Base-by-base conservation (phyloP, 148 eudicot species). In the Selenicereus undatus region DNA sequence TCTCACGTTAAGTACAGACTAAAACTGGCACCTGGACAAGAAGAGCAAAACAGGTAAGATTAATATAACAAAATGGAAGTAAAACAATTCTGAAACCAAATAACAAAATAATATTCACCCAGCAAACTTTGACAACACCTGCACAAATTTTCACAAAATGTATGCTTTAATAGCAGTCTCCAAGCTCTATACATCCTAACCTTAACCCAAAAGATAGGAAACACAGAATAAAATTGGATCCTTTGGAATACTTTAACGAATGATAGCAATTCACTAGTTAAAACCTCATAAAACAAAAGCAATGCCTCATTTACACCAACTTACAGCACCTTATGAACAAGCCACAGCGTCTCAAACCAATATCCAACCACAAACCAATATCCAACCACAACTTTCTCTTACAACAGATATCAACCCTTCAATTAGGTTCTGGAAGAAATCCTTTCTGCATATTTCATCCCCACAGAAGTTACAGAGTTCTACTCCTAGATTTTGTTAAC, bases 11-110 rank as follows among this genome's bases (percentile, higher is more conserved):
- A 39, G 70, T 52, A 84, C 77, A 70, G 58, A 81, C 73, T 52
- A 81, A 73, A 24, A 66, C 45, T 27, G 51, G 76, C 76, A n/a
- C 80, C 84, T 70, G 80, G 24, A 75, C 58, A 70, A 81, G 32
- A 18, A 13, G 58, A 60, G 32, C 8, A 51, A 20, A 50, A 48
- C 36, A 70, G 2, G 7, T 73, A 52, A 13, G 36, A 54, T 80
- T 62, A 84, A 68, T 64, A 76, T 45, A 24, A 18, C 21, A 62
- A 22, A 22, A 70, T 10, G 22, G 24, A 58, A 70, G 24, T 5
- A 50, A 22, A 72, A 72, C 50, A 71, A 35, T 18, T 6, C 18
- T 18, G 22, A 48, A 74, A 6, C 22, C 39, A 45, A 26, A 52
- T 27, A 30, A 10, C 12, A 14, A 2, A 66, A 32, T 24, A 11